Evolutionary conservation across 805 yeast genomes (phyloP).

Genomic region (Yarrowia sp.): DNA sequence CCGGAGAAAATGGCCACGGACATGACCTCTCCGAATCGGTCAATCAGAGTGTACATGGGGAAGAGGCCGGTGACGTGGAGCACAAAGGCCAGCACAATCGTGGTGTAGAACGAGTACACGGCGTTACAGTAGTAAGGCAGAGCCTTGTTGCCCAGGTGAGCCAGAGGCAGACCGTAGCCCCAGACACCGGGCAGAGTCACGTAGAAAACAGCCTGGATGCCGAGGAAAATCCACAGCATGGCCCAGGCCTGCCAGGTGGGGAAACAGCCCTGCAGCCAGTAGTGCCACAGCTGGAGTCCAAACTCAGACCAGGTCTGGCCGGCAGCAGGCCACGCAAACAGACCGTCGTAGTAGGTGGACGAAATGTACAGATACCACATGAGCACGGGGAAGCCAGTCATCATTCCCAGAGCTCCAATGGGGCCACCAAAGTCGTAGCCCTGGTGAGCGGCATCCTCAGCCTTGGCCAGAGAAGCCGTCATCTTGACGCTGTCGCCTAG

Average conservation of each 20-base stretch:
- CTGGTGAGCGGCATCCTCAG: slow-evolving; percentile 26
- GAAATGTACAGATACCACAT: slow-evolving; percentile 98
- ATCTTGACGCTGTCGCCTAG: slow-evolving; percentile 4
- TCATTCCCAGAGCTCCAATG: slow-evolving; percentile 83
- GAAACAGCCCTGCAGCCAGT: slow-evolving; percentile 45
- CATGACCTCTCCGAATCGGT: slow-evolving; percentile 88
- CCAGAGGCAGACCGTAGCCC: slow-evolving; percentile 92
- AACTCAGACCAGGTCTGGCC: slow-evolving; percentile 47
- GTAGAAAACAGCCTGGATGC: slow-evolving; percentile 69
- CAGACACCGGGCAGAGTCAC: slow-evolving; percentile 86
- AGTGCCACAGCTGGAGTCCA: slow-evolving; percentile 48
- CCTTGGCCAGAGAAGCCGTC: slow-evolving; percentile 19
- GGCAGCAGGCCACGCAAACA: slow-evolving; percentile 61
- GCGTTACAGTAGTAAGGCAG: slow-evolving; percentile 94
- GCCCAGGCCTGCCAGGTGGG: slow-evolving; percentile 55
- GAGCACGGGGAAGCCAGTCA: slow-evolving; percentile 83
- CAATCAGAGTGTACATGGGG: slow-evolving; percentile 70
- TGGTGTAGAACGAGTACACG: slow-evolving; percentile 71
- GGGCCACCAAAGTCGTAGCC: slow-evolving; percentile 90
- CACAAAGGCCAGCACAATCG: slow-evolving; percentile 53
- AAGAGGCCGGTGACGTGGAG: slow-evolving; percentile 75
- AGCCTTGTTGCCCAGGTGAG: slow-evolving; percentile 73
- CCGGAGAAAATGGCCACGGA: slow-evolving; percentile 84
- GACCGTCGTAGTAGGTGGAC: slow-evolving; percentile 74
- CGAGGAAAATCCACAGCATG: slow-evolving; percentile 66